Evolutionary conservation across 169 alveolate species (phyloP).

Genomic region (Eimeria falciformis): DNA sequence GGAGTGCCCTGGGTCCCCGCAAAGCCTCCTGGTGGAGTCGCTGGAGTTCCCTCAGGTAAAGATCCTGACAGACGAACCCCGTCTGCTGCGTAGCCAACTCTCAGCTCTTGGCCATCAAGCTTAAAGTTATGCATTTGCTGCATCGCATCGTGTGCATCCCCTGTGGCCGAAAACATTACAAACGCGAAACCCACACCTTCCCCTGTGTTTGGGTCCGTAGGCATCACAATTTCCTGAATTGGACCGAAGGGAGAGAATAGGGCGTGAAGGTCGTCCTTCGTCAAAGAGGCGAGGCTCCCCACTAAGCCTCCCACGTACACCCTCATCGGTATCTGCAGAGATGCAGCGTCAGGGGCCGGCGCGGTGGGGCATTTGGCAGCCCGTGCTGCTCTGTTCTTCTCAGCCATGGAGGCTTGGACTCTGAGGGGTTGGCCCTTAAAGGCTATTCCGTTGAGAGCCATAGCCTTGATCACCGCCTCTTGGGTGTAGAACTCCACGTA

Average conservation of each 20-base stretch:
- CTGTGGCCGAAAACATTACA: conserved; percentile 91
- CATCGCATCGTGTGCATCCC: conserved; percentile 97
- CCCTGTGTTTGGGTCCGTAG: conserved; percentile 91
- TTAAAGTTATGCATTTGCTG: conserved; percentile 96
- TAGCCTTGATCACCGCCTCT: conserved; percentile 96
- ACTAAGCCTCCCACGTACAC: conserved; percentile 95
- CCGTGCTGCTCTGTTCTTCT: conserved; percentile 98
- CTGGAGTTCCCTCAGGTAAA: conserved; percentile 70
- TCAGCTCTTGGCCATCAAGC: conserved; percentile 93
- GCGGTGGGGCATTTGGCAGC: conserved; percentile 92
- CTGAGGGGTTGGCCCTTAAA: conserved; percentile 93
- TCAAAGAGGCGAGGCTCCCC: conserved; percentile 89
- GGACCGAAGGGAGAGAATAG: conserved; percentile 97
- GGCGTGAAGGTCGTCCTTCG: conserved; percentile 92
- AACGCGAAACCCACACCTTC: conserved; percentile 94
- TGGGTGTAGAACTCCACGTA: conserved; percentile 98
- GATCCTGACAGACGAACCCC: conserved; percentile 71
- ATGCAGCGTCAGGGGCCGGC: conserved; percentile 85
- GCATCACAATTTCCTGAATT: conserved; percentile 93
- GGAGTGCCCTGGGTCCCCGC: conserved; percentile 42
- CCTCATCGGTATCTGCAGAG: conserved; percentile 91
- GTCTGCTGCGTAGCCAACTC: conserved; percentile 89
- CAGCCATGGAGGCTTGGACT: conserved; percentile 98
- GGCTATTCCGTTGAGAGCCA: conserved; percentile 94
- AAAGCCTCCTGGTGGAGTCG: conserved; percentile 52